phyloP scores from a whole-genome alignment of 805 yeast species.

The Tetrapisispora namnaoensis region DNA sequence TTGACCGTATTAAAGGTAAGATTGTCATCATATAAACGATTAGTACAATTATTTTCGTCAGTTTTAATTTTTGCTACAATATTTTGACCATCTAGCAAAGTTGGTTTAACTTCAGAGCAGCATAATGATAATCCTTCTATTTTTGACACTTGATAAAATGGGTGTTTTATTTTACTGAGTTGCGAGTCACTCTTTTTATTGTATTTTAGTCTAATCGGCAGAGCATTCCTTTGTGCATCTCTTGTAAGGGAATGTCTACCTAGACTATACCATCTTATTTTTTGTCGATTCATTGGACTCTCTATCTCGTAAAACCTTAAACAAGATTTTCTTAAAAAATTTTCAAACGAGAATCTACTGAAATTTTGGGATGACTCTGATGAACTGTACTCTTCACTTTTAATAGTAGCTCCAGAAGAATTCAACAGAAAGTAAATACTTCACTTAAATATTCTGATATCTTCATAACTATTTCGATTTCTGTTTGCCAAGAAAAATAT shows the following conservation, averaged over 20 bases:
- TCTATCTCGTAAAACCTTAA: not conserved
- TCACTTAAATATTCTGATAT: no score
- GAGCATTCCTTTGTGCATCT: not conserved
- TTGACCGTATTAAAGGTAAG: slow-evolving; percentile 11
- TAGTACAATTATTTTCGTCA: slow-evolving; percentile 2
- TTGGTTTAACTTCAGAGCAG: slow-evolving; percentile 11
- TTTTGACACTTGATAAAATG: slow-evolving; percentile 19
- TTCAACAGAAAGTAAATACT: no score
- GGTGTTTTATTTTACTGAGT: slow-evolving; percentile 15
- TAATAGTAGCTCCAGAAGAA: no score
- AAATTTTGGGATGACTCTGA: no score
- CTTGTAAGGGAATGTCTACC: not conserved
- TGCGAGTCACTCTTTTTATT: slow-evolving; percentile 1
- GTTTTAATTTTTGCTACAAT: slow-evolving; percentile 12
- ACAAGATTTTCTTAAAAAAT: not conserved
- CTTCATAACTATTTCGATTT: no score
- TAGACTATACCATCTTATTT: not conserved
- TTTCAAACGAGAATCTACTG: no score
- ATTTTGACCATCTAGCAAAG: slow-evolving; percentile 13
- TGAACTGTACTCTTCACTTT: no score
- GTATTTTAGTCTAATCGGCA: not conserved
- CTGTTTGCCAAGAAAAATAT: no score
- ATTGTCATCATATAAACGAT: slow-evolving; percentile 6
- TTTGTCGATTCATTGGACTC: slow-evolving; percentile 7
- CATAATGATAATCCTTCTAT: slow-evolving; percentile 20